A percentile compares a stretch with the other conserved stretches of the same genome.
phyloP scores from a whole-genome alignment of 495 filamentous ascomycete genomes.

The Penicillium mononematosum region DNA sequence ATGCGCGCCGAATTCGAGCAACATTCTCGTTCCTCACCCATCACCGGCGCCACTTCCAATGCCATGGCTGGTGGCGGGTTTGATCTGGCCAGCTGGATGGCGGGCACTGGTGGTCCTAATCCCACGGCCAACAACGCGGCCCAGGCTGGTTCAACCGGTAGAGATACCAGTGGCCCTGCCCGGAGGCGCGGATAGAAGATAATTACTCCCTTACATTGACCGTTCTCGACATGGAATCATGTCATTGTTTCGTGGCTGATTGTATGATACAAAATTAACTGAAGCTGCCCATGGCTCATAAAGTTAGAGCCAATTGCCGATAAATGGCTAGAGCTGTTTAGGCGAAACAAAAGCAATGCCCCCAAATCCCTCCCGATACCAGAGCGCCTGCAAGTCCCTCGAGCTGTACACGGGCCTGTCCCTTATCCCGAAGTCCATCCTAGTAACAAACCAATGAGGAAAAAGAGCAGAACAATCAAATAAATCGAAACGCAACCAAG shows the following conservation, averaged over 20 bases:
- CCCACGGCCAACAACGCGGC: constrained; percentile 27
- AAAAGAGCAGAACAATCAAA: constrained; percentile 6
- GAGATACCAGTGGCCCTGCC: constrained; percentile 33
- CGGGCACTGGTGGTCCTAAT: constrained; percentile 39
- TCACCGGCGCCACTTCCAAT: constrained; percentile 48
- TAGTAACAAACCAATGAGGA: constrained; percentile 5
- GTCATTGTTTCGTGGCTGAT: neutral
- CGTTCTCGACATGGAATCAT: neutral
- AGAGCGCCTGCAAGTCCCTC: constrained; percentile 11
- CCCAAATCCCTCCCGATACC: neutral
- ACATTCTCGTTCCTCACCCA: constrained; percentile 71
- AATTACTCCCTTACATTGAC: neutral
- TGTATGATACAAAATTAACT: constrained; percentile 14
- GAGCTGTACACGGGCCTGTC: neutral
- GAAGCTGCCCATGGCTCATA: constrained; percentile 5
- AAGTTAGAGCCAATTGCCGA: neutral
- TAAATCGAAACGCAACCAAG: constrained; percentile 7
- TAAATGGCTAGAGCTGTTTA: constrained; percentile 1
- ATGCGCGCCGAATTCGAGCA: constrained; percentile 89
- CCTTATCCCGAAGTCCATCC: neutral
- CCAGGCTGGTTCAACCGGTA: constrained; percentile 36
- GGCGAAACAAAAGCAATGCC: constrained; percentile 13
- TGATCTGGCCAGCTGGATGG: constrained; percentile 84
- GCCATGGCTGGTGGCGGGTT: constrained; percentile 55
- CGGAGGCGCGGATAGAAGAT: constrained; percentile 36